Evolutionary conservation across 2,329 filamentous ascomycete genomes (phyloP).

Genomic region (Onygenales sp.): DNA sequence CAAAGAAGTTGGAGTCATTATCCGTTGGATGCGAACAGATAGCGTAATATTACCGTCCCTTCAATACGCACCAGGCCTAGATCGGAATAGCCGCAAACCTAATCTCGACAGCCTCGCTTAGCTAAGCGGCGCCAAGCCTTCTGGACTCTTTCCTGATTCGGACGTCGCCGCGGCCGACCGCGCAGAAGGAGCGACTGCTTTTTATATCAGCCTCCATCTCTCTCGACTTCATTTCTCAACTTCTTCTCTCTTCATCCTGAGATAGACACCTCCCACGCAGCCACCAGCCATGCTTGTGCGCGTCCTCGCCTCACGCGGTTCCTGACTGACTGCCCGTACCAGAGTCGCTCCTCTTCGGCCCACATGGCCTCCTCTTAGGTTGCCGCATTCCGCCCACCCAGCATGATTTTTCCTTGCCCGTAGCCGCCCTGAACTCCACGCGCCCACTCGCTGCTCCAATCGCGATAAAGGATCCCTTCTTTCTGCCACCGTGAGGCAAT

Average conservation of each 20-base stretch:
- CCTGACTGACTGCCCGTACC: too few relatives aligned
- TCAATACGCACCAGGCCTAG: neutral
- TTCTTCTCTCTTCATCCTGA: neutral
- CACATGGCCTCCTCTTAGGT: neutral
- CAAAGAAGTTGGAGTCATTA: too few relatives aligned
- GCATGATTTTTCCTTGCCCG: neutral
- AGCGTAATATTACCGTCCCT: neutral
- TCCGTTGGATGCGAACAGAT: too few relatives aligned
- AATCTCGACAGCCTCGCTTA: neutral
- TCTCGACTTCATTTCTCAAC: neutral
- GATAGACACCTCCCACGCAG: neutral
- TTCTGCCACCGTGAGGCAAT: neutral
- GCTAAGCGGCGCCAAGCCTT: neutral
- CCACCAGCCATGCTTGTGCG: neutral
- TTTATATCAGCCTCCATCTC: neutral
- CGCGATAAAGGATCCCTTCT: neutral
- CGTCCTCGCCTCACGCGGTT: neutral
- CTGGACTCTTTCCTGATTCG: slow-evolving; percentile 1
- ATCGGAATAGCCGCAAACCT: slow-evolving; percentile 1
- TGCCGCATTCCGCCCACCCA: neutral
- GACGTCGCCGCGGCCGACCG: neutral
- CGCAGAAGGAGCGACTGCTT: neutral
- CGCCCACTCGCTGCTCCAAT: neutral
- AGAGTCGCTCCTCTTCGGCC: neutral
- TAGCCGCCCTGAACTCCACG: neutral